These are phyloP conservation scores for Pseudotulostoma volvatum DNA, from an alignment of 495 filamentous ascomycete genomes.

Conservation along the genomic window DNA sequence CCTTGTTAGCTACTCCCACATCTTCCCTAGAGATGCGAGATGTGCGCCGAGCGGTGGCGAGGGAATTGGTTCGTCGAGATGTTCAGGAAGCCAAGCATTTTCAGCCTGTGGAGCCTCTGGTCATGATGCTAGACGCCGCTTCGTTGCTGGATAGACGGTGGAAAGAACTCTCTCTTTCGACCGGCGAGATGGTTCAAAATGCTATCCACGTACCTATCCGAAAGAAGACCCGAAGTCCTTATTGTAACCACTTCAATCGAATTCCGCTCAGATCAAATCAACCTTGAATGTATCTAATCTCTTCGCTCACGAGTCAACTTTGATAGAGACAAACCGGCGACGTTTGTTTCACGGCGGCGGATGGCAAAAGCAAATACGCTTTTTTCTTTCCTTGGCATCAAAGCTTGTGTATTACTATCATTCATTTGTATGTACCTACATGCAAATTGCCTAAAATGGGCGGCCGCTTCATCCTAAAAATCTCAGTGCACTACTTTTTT, in stretches of 20 bases:
- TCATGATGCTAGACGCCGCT: constrained; percentile 21
- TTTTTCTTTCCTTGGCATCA: too few relatives aligned
- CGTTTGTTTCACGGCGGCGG: too few relatives aligned
- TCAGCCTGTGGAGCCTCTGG: constrained; percentile 9
- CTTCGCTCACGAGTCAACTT: too few relatives aligned
- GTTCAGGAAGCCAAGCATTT: constrained; percentile 10
- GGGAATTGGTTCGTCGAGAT: constrained; percentile 15
- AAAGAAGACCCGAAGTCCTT: not conserved
- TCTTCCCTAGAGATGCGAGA: constrained; percentile 6
- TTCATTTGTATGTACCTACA: too few relatives aligned
- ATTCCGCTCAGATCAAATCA: too few relatives aligned
- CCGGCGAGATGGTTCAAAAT: constrained; percentile 18
- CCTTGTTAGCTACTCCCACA: constrained; percentile 14
- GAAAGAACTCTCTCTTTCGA: constrained; percentile 11
- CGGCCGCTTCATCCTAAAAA: too few relatives aligned
- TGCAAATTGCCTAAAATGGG: too few relatives aligned
- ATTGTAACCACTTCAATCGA: not conserved
- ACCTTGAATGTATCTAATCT: too few relatives aligned
- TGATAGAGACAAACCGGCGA: too few relatives aligned
- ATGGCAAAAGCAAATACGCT: too few relatives aligned
- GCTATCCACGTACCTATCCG: constrained; percentile 15
- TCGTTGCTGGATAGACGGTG: constrained; percentile 7
- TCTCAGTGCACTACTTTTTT: too few relatives aligned
- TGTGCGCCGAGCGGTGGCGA: constrained; percentile 5
- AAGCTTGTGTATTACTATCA: too few relatives aligned